A percentile compares a stretch with the other conserved stretches of the same genome.
Conservation (phyloP, 768 basidiomycete species). For the Chalciporus sphaerocephalus region DNA sequence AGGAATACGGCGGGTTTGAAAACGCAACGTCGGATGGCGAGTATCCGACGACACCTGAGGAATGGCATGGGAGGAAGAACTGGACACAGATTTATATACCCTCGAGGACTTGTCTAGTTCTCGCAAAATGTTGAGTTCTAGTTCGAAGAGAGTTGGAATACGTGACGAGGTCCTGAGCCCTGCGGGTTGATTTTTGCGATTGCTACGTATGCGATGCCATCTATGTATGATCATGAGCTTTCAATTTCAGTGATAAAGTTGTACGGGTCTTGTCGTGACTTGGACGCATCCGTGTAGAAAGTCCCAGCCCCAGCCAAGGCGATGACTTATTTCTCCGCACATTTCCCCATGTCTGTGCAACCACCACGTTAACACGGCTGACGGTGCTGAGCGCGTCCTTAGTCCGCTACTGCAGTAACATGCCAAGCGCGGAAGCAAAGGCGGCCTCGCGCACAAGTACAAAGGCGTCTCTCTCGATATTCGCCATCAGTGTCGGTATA, state of each 20-base stretch:
- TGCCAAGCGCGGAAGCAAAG: conserved; percentile 5
- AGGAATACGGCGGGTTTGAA: conserved; percentile 84
- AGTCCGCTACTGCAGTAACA: neutral
- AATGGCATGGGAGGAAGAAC: conserved; percentile 93
- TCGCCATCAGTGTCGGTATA: conserved; percentile 31
- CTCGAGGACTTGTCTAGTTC: conserved; percentile 30
- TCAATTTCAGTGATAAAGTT: too few relatives aligned
- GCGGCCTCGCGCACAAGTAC: conserved; percentile 11
- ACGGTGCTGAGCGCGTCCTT: too few relatives aligned
- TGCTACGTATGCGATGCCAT: too few relatives aligned
- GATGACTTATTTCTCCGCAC: too few relatives aligned
- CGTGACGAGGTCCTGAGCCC: too few relatives aligned
- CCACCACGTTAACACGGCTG: too few relatives aligned
- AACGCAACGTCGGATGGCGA: conserved; percentile 61
- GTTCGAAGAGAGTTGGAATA: neutral
- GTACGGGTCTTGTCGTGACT: too few relatives aligned
- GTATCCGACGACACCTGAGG: conserved; percentile 78
- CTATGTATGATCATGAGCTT: too few relatives aligned
- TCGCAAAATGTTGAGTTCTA: conserved; percentile 19
- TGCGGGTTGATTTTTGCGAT: too few relatives aligned
- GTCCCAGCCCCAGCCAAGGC: too few relatives aligned
- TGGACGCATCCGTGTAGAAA: too few relatives aligned
- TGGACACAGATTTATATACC: conserved; percentile 57
- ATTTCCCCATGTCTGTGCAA: too few relatives aligned
- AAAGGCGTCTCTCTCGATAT: conserved; percentile 22